Evolutionary conservation across 2,329 filamentous ascomycete species (phyloP).

Genomic region (Colletotrichum chlorophyti): DNA sequence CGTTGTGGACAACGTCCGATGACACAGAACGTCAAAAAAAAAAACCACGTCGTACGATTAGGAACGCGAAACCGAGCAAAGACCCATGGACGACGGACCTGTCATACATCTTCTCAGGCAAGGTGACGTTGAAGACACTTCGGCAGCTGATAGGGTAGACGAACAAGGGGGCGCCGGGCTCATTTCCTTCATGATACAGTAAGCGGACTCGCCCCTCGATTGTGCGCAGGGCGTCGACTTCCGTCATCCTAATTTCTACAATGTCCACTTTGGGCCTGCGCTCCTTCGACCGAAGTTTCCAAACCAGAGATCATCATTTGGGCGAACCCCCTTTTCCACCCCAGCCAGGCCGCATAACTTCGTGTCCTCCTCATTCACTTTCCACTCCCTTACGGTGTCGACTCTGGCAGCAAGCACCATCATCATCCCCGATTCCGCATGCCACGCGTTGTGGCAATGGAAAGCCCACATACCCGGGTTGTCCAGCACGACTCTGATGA

Average conservation of each 20-base stretch:
- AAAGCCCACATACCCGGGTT: conserved; percentile 66
- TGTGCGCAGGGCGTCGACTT: no score
- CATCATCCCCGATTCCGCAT: conserved; percentile 61
- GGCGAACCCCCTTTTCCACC: conserved; percentile 39
- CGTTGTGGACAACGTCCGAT: no score
- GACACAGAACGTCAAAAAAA: no score
- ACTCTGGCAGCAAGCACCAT: conserved; percentile 61
- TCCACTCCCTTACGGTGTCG: conserved; percentile 35
- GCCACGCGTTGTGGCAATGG: conserved; percentile 67
- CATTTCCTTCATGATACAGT: background rate
- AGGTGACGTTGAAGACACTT: no score
- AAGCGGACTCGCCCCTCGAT: no score
- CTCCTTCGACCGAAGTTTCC: conserved; percentile 34
- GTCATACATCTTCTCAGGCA: no score
- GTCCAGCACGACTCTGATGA: conserved; percentile 62
- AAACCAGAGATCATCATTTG: conserved; percentile 44
- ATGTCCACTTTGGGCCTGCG: background rate
- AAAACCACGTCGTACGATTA: no score
- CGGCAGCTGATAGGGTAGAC: no score
- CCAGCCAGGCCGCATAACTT: conserved; percentile 38
- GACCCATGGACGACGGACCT: no score
- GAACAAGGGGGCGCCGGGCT: no score
- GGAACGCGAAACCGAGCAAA: no score
- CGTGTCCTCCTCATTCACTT: conserved; percentile 30
- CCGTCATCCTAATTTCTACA: background rate